phyloP scores from a whole-genome alignment of 768 basidiomycete genomes.

The Clitopilus hobsonii region DNA sequence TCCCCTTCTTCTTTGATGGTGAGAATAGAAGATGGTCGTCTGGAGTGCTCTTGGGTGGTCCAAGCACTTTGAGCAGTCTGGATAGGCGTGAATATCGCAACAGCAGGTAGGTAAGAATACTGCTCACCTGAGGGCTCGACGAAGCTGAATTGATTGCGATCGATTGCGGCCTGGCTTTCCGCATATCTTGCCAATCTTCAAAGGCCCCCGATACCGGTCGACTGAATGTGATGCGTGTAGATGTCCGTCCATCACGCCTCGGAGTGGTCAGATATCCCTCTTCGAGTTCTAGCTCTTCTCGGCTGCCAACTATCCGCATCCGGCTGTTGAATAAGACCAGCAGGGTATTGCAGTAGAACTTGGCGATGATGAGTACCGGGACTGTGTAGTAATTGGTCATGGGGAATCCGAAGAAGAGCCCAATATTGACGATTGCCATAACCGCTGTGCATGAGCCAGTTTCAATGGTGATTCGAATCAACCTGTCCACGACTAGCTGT shows the following conservation, averaged over 20 bases:
- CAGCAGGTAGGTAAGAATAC: neutral
- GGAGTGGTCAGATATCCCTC: neutral
- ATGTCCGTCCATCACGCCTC: neutral
- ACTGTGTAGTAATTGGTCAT: slow-evolving; percentile 20
- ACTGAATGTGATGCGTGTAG: neutral
- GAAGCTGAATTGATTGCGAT: neutral
- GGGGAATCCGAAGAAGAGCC: slow-evolving; percentile 20
- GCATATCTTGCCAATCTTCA: neutral
- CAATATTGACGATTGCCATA: slow-evolving; percentile 19
- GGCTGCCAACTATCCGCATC: slow-evolving; percentile 17
- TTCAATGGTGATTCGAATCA: slow-evolving; percentile 22
- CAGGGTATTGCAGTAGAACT: slow-evolving; percentile 25
- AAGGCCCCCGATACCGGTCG: neutral
- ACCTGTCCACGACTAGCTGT: slow-evolving; percentile 14
- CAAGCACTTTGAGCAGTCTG: neutral
- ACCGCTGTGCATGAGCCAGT: slow-evolving; percentile 20
- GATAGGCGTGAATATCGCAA: neutral
- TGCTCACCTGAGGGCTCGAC: neutral
- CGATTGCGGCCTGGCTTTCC: neutral
- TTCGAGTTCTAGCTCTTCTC: slow-evolving; percentile 10
- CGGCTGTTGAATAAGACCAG: slow-evolving; percentile 25
- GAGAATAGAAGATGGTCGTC: neutral
- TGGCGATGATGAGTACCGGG: slow-evolving; percentile 20
- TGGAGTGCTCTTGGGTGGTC: neutral
- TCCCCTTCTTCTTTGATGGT: neutral